A percentile compares a stretch with the other conserved stretches of the same genome.
phyloP scores from a whole-genome alignment of 2,329 filamentous ascomycete genomes.

The Ophiostoma quercus region DNA sequence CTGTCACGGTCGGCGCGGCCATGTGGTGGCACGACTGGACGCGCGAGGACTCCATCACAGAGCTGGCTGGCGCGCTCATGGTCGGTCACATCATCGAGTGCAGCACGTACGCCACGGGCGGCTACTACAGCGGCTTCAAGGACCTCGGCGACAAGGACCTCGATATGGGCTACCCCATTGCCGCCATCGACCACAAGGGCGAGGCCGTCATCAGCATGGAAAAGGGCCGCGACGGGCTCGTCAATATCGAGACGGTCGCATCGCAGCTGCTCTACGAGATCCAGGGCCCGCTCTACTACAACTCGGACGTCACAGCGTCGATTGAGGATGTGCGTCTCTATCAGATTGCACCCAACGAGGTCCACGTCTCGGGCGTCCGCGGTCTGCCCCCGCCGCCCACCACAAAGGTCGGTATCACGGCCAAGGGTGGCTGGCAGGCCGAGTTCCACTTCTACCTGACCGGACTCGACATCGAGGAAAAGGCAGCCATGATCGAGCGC shows the following conservation, averaged over 20 bases:
- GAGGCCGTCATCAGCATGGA: conserved; percentile 31
- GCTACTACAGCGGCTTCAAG: conserved; percentile 44
- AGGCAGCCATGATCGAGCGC: conserved; percentile 28
- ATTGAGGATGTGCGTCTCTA: conserved; percentile 40
- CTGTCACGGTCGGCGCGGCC: conserved; percentile 43
- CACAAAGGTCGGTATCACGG: conserved; percentile 31
- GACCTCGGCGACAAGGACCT: conserved; percentile 40
- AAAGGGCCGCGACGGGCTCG: conserved; percentile 28
- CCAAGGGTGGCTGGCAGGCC: conserved; percentile 29
- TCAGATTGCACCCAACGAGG: conserved; percentile 36
- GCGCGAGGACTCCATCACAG: conserved; percentile 34
- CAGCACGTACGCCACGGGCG: conserved; percentile 43
- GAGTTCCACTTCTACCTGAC: conserved; percentile 29
- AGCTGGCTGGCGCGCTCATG: conserved; percentile 41
- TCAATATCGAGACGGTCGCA: conserved; percentile 26
- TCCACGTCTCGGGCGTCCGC: conserved; percentile 35
- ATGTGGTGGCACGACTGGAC: conserved; percentile 46
- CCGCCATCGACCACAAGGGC: conserved; percentile 44
- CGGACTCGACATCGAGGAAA: conserved; percentile 29
- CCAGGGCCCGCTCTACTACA: conserved; percentile 36
- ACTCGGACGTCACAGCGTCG: conserved; percentile 34
- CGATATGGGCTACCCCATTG: conserved; percentile 45
- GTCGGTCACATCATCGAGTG: conserved; percentile 44
- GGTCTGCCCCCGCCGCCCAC: conserved; percentile 34
- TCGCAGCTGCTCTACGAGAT: conserved; percentile 38